Percentiles rank a stretch among this genome's conserved stretches.
Conservation (phyloP, 2,329 filamentous ascomycete genomes). For the Venturia effusa region DNA sequence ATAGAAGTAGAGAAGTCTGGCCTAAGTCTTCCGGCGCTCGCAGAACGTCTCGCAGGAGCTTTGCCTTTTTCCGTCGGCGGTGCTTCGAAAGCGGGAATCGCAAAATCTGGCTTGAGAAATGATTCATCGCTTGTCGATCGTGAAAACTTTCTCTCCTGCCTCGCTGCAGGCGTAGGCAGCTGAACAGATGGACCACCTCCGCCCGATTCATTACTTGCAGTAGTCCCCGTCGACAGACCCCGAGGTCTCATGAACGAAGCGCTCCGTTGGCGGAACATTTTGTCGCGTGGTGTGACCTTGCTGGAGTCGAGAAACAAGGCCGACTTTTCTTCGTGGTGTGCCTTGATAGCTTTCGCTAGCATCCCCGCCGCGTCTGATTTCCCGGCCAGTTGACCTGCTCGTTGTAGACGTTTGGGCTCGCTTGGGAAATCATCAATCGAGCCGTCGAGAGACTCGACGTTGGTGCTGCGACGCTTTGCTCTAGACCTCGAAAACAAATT, state of each 20-base stretch:
- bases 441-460: constrained; percentile 5
- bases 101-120: constrained; percentile 4
- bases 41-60: background rate
- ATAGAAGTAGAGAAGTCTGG: constrained; percentile 2
- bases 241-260: constrained; percentile 6
- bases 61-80: background rate
- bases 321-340: constrained; percentile 22
- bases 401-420: constrained; percentile 8
- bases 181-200: background rate
- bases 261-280: constrained; percentile 7
- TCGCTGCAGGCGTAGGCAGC: background rate
- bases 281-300: constrained; percentile 13
- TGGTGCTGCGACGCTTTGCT: background rate
- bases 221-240: background rate
- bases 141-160: background rate
- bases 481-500: constrained; percentile 5
- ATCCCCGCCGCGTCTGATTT: constrained; percentile 7
- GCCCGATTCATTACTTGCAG: background rate
- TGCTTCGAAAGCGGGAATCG: background rate
- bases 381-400: background rate
- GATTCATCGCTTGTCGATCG: background rate
- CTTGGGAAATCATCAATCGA: background rate
- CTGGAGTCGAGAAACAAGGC: constrained; percentile 22
- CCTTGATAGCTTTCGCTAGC: constrained; percentile 20
- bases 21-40: constrained; percentile 1